phyloP scores from a whole-genome alignment of 208 protist genomes.

The Trypanosomatidae sp. region DNA sequence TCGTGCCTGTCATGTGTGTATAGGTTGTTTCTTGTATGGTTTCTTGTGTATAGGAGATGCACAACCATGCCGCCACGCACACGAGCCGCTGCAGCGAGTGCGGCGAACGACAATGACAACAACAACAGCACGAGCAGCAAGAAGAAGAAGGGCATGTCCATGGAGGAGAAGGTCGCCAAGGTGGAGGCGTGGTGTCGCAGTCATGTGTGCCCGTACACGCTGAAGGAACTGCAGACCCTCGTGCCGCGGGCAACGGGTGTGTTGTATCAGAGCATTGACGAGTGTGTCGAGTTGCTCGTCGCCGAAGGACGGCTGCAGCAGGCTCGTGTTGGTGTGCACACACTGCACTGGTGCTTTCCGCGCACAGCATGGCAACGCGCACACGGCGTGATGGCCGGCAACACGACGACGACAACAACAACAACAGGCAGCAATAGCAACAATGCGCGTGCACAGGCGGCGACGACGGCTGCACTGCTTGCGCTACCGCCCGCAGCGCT shows the following conservation, averaged over 20 bases:
- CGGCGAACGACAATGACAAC: too few relatives aligned
- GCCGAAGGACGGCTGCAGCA: constrained; percentile 45
- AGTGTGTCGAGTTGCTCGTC: constrained; percentile 66
- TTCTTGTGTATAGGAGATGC: neutral
- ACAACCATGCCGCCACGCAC: constrained; percentile 1
- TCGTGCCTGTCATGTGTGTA: neutral
- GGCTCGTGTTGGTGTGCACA: constrained; percentile 60
- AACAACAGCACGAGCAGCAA: too few relatives aligned
- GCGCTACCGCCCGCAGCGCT: neutral
- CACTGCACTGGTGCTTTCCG: constrained; percentile 73
- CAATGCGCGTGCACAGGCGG: neutral
- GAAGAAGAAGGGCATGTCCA: constrained; percentile 71
- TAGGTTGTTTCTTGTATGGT: neutral
- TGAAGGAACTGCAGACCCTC: constrained; percentile 56
- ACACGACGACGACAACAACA: too few relatives aligned
- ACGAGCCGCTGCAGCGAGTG: neutral
- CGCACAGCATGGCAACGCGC: constrained; percentile 17
- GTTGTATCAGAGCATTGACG: constrained; percentile 71
- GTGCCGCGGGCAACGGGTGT: constrained; percentile 62
- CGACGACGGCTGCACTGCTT: too few relatives aligned
- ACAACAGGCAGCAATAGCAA: too few relatives aligned
- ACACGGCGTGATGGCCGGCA: neutral
- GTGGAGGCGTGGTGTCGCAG: constrained; percentile 44
- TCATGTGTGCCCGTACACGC: constrained; percentile 55
- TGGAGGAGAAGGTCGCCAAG: constrained; percentile 64